Percentiles rank a stretch among this genome's conserved stretches.
These are phyloP conservation scores for Cyathus striatus DNA, from an alignment of 768 basidiomycete genomes.

Conservation along the genomic window DNA sequence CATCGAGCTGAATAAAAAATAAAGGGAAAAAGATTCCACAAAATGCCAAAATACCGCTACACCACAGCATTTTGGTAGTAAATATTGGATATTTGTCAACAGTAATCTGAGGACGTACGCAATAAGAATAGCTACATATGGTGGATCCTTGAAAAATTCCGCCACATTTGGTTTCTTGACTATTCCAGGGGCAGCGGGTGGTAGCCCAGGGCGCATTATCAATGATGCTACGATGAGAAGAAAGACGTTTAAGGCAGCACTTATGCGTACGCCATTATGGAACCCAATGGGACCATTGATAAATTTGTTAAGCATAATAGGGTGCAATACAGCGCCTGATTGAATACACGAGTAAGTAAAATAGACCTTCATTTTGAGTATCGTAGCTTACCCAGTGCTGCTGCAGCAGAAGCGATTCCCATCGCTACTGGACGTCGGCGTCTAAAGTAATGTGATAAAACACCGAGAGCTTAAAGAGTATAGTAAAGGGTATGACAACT, in stretches of 20 bases:
- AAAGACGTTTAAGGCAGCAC: background rate
- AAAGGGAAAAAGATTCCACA: constrained; percentile 22
- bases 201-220: constrained; percentile 1
- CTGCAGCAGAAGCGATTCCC: constrained; percentile 39
- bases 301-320: constrained; percentile 4
- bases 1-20: constrained; percentile 34
- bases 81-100: too few species aligned
- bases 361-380: too few species aligned
- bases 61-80: too few species aligned
- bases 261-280: constrained; percentile 2
- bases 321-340: background rate
- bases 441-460: constrained; percentile 53
- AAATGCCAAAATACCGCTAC: constrained; percentile 7
- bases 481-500: too few species aligned
- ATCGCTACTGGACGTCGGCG: constrained; percentile 42
- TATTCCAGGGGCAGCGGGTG: background rate
- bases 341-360: too few species aligned
- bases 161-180: background rate
- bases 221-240: background rate
- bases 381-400: too few species aligned
- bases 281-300: constrained; percentile 2
- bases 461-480: too few species aligned
- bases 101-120: too few species aligned
- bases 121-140: background rate
- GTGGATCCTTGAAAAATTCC: background rate